Evolutionary conservation across 164 flowering plant species (phyloP).

Genomic region (Magnolia officinalis): DNA sequence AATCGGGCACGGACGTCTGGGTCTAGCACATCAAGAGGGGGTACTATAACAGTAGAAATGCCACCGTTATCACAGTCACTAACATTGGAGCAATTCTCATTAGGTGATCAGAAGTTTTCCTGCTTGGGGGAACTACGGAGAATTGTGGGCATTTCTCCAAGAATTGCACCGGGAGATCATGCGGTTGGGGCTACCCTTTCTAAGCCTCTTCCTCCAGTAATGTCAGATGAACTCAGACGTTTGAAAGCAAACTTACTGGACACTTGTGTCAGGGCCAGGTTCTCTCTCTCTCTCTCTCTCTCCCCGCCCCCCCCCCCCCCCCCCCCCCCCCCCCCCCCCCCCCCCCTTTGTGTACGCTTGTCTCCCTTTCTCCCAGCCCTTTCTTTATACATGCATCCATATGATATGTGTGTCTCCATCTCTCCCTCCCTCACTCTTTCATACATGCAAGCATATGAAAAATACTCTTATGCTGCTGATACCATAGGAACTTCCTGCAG

Average conservation of each 20-base stretch:
- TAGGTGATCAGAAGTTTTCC: conserved; percentile 53
- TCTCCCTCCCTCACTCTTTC: neutral
- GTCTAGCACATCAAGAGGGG: conserved; percentile 9
- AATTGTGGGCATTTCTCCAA: conserved; percentile 43
- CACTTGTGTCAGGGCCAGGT: conserved; percentile 40
- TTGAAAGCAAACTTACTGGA: conserved; percentile 49
- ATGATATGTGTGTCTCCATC: too few relatives aligned
- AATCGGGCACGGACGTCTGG: conserved; percentile 44
- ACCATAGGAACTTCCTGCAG: neutral
- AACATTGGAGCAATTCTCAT: conserved; percentile 49
- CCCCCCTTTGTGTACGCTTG: neutral
- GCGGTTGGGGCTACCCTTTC: conserved; percentile 46
- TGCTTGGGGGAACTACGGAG: conserved; percentile 54
- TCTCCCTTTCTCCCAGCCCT: neutral
- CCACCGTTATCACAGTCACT: conserved; percentile 50
- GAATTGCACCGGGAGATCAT: conserved; percentile 45
- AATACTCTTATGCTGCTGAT: neutral
- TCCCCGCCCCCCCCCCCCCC: neutral
- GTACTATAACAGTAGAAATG: conserved; percentile 20
- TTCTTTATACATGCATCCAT: neutral
- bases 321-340: neutral
- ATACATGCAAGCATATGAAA: neutral
- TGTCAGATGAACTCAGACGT: conserved; percentile 54
- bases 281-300: conserved; percentile 4
- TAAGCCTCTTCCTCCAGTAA: conserved; percentile 39